phyloP scores from a whole-genome alignment of 2,329 filamentous ascomycete genomes.

The Pseudocercospora macadamiae region DNA sequence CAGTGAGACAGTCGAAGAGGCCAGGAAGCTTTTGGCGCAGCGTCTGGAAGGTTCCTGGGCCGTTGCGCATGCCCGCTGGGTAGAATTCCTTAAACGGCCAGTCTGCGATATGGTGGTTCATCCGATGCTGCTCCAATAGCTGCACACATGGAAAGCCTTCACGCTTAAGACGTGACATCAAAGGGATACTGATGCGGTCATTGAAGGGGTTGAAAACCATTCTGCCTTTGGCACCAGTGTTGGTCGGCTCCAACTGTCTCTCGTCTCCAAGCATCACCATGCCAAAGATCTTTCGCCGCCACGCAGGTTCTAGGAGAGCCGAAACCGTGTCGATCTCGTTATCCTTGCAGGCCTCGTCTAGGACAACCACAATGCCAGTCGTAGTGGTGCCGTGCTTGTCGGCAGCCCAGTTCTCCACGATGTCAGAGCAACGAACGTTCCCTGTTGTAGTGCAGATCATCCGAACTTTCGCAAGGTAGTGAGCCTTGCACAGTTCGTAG shows the following conservation, averaged over 20 bases:
- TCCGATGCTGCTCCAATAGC: conserved; percentile 26
- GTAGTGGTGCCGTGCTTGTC: conserved; percentile 17
- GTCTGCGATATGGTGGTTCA: conserved; percentile 17
- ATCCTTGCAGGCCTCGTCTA: conserved; percentile 30
- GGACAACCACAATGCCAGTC: conserved; percentile 21
- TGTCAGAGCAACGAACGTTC: conserved; percentile 21
- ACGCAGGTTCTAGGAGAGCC: conserved; percentile 18
- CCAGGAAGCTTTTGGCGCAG: conserved; percentile 20
- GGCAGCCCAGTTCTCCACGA: conserved; percentile 23
- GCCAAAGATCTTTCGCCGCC: conserved; percentile 22
- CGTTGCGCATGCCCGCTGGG: conserved; percentile 19
- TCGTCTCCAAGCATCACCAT: conserved; percentile 27
- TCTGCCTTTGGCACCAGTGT: conserved; percentile 19
- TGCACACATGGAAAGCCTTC: conserved; percentile 25
- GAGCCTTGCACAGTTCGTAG: conserved; percentile 25
- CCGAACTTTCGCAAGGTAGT: conserved; percentile 14
- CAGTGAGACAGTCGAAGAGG: conserved; percentile 14
- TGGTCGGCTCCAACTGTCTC: conserved; percentile 25
- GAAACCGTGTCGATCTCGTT: conserved; percentile 25
- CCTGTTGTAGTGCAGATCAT: conserved; percentile 29
- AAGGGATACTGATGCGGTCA: conserved; percentile 19
- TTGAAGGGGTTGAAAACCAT: conserved; percentile 24
- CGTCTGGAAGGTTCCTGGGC: conserved; percentile 12
- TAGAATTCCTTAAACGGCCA: conserved; percentile 27
- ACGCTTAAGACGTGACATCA: conserved; percentile 21